Evolutionary conservation across 176 grass and related monocot species (phyloP), one percentile per base, ranked within the genome.

Genomic region (Eremochloa ophiuroides): DNA sequence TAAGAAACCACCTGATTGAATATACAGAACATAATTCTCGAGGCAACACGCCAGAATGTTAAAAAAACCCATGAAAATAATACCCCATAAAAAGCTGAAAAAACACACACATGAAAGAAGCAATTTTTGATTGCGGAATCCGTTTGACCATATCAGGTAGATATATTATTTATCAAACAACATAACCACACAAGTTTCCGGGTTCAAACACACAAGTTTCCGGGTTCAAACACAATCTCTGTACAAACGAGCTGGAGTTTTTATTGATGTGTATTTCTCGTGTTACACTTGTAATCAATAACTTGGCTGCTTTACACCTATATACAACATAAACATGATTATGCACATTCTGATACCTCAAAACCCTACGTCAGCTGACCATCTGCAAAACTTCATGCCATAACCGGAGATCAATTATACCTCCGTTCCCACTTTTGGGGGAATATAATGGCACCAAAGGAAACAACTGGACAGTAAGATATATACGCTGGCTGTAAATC

Each of bases 351-450:
- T 23, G 29, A 83, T 33, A 74, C 67, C 39, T 79, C 50, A 22
- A 78, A 72, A 63, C 13, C 82, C 87, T 90, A 86, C 5, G 79
- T 90, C 74, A 90, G 67, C 80, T 39, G 23, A 88, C 43, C 20
- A 77, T 18, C 46, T 60, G 56, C 81, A 85, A 91, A 88, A 88
- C 64, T 80, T 46, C 39, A 33, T 55, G 51, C 80, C 80, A 75
- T 70, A 38, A 38, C 3, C 43, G 69, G 81, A 87, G 81, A 80
- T 76, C 48, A 27, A 65, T 51, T 62, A 60, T 59, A 23, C 60
- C 79, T 74, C 74, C 74, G 17, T 42, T 74, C 88, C 88, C 67
- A 53, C 39, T 83, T 78, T n/a, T 12, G 55, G 55, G 73, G 83
- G 59, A 68, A 73, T 68, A 69, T 69, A 78, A 78, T 16, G 79